Conservation (phyloP, 1,284 basidiomycete genomes). For the Sporisorium scitamineum region DNA sequence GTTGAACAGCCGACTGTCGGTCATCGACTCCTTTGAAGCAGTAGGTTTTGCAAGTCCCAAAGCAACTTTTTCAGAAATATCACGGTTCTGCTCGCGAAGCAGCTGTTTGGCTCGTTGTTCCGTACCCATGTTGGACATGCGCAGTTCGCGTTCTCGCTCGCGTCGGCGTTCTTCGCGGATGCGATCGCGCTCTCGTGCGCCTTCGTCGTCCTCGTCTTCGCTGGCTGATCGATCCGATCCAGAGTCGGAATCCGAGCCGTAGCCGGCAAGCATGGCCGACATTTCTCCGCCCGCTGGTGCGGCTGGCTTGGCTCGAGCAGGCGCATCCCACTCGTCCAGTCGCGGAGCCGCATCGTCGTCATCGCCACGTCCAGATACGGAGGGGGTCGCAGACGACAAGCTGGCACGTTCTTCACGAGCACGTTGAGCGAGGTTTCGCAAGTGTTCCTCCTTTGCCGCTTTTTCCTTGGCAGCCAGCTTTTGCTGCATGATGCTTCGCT, state of each 20-base stretch:
- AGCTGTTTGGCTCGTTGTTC: conserved; percentile 96
- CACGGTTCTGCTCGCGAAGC: conserved; percentile 92
- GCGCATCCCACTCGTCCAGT: conserved; percentile 28
- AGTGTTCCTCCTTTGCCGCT: conserved; percentile 93
- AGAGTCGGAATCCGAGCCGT: conserved; percentile 82
- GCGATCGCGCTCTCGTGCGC: conserved; percentile 84
- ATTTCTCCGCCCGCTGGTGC: conserved; percentile 15
- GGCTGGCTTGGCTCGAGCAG: conserved; percentile 1
- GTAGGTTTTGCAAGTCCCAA: conserved; percentile 97
- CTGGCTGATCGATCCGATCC: conserved; percentile 63
- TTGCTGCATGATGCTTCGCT: conserved; percentile 96
- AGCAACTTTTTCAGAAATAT: conserved; percentile 99
- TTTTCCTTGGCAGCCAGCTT: conserved; percentile 98
- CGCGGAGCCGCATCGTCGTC: conserved; percentile 27
- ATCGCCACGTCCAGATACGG: conserved; percentile 18
- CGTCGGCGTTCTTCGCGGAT: conserved; percentile 91
- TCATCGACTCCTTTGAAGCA: conserved; percentile 85
- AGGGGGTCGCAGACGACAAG: conserved; percentile 70
- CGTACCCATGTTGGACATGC: conserved; percentile 99
- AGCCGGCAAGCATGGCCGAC: conserved; percentile 45
- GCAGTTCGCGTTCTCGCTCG: conserved; percentile 94
- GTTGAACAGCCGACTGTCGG: conserved; percentile 97
- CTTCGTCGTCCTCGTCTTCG: conserved; percentile 71
- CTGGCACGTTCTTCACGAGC: conserved; percentile 94
- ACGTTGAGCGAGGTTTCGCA: conserved; percentile 91